Conservation (phyloP, 176 grass and related monocot genomes). For the Elaeis guineensis region DNA sequence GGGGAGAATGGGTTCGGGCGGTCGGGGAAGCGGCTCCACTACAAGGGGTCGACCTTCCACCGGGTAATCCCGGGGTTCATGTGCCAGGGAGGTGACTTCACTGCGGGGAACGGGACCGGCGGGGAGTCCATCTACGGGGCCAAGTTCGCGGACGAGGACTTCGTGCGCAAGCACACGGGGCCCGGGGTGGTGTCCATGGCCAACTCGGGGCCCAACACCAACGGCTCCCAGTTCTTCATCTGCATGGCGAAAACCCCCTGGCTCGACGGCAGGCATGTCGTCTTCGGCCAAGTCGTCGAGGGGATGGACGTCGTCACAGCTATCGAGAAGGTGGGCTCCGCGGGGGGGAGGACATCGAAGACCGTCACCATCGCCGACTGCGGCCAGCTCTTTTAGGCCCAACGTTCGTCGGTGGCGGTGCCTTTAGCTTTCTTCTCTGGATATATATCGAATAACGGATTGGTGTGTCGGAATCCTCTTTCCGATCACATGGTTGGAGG, state of each 20-base stretch:
- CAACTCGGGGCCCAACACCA: constrained; percentile 51
- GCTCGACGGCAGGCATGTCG: constrained; percentile 47
- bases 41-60: constrained; percentile 39
- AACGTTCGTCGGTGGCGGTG: neutral
- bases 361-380: constrained; percentile 34
- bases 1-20: constrained; percentile 2
- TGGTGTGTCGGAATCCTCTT: no score
- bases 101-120: constrained; percentile 35
- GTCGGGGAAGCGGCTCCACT: constrained; percentile 19
- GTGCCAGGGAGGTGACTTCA: constrained; percentile 58
- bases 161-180: constrained; percentile 23
- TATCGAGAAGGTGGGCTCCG: constrained; percentile 25
- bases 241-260: constrained; percentile 30
- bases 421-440: no score
- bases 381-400: constrained; percentile 17
- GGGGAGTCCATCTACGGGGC: constrained; percentile 31
- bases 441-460: no score
- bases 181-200: constrained; percentile 45
- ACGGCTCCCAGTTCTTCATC: constrained; percentile 60
- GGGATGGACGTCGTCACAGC: constrained; percentile 19
- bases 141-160: constrained; percentile 31
- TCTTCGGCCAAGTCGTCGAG: constrained; percentile 32
- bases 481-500: no score
- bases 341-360: constrained; percentile 25
- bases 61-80: constrained; percentile 52